These are phyloP conservation scores for Chaetomium olivaceum DNA, from an alignment of 2,329 filamentous ascomycete species.

Conservation along the genomic window DNA sequence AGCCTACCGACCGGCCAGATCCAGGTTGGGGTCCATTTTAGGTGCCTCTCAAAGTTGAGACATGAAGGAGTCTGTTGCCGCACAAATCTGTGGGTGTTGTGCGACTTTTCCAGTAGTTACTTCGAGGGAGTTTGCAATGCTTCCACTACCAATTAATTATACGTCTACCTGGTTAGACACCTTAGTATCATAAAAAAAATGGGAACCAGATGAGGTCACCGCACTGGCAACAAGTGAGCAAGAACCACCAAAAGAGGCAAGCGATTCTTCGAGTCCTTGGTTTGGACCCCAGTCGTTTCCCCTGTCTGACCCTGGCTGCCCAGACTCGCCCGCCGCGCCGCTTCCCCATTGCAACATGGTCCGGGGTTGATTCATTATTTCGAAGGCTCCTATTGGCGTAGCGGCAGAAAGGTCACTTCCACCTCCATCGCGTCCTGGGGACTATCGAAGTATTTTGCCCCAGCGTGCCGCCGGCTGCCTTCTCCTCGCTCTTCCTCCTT, in stretches of 20 bases:
- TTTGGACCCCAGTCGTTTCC: constrained; percentile 13
- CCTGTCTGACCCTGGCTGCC: constrained; percentile 20
- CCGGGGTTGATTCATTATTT: constrained; percentile 19
- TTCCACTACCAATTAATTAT: no score
- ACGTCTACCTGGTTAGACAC: neutral
- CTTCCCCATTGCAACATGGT: constrained; percentile 21
- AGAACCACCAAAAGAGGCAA: neutral
- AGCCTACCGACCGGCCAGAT: neutral
- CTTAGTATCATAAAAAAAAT: neutral
- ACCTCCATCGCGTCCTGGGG: constrained; percentile 18
- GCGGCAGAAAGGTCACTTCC: constrained; percentile 9
- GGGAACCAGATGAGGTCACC: neutral
- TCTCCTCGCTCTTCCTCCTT: constrained; percentile 24
- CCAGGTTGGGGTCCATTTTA: neutral
- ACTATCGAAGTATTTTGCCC: constrained; percentile 27
- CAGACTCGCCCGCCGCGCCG: constrained; percentile 12
- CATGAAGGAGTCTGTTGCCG: constrained; percentile 4
- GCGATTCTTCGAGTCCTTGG: neutral
- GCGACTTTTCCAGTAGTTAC: neutral
- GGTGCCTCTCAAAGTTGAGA: neutral
- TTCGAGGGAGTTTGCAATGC: neutral
- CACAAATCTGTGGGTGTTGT: neutral
- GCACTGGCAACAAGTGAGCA: neutral
- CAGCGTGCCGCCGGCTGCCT: constrained; percentile 20
- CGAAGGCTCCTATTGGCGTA: constrained; percentile 25